These are phyloP conservation scores for Sclerotinia spermophila DNA, from an alignment of 2,329 filamentous ascomycete species.

Conservation along the genomic window DNA sequence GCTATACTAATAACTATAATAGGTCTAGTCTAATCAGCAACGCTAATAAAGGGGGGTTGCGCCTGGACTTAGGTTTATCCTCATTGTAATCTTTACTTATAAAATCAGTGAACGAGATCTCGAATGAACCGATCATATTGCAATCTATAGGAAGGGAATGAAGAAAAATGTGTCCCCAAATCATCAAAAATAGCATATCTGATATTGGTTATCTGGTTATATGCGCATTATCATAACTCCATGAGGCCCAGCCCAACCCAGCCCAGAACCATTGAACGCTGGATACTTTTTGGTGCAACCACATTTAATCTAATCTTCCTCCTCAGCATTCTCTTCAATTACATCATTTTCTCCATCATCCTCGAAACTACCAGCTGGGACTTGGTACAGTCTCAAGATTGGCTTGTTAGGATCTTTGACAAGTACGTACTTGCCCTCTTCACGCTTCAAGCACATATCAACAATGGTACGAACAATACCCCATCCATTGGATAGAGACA, in stretches of 20 bases:
- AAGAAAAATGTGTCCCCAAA: background rate
- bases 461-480: constrained; percentile 97
- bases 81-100: background rate
- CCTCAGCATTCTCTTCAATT: constrained; percentile 35
- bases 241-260: constrained; percentile 9
- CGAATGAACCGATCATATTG: background rate
- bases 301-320: constrained; percentile 27
- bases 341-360: constrained; percentile 68
- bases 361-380: constrained; percentile 83
- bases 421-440: constrained; percentile 77
- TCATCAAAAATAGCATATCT: constrained; percentile 5
- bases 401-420: constrained; percentile 96
- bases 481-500: constrained; percentile 96
- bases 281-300: background rate
- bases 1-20: background rate
- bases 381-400: constrained; percentile 87
- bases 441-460: constrained; percentile 81
- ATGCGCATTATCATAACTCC: constrained; percentile 18
- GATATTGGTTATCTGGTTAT: background rate
- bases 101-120: background rate
- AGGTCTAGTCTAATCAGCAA: background rate
- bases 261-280: constrained; percentile 2
- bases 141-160: background rate
- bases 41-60: background rate
- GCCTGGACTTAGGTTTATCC: background rate